Conservation (phyloP, 768 basidiomycete species). For the Boletus patriciae region DNA sequence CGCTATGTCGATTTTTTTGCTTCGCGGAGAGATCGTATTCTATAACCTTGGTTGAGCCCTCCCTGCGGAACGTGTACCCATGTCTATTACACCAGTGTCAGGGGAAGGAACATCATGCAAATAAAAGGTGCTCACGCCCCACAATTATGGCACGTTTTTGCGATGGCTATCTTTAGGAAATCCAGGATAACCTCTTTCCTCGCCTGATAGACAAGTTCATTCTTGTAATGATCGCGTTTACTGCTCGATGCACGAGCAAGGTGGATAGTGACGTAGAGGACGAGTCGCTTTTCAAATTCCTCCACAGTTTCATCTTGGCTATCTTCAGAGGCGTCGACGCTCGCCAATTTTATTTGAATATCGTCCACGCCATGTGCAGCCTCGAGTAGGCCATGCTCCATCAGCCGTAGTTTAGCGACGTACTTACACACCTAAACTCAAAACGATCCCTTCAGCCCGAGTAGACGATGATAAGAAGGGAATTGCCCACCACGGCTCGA, state of each 20-base stretch:
- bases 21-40: constrained; percentile 86
- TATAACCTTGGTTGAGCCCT: constrained; percentile 90
- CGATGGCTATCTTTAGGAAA: constrained; percentile 67
- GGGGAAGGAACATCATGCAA: neutral
- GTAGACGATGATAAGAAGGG: constrained; percentile 12
- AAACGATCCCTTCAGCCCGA: constrained; percentile 10
- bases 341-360: constrained; percentile 46
- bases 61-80: constrained; percentile 89
- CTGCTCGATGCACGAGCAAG: constrained; percentile 45
- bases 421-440: constrained; percentile 71
- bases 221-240: constrained; percentile 86
- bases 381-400: constrained; percentile 87
- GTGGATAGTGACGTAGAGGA: constrained; percentile 62
- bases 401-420: constrained; percentile 78
- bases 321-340: constrained; percentile 38
- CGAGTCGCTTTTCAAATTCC: constrained; percentile 61
- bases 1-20: constrained; percentile 62
- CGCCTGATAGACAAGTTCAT: constrained; percentile 81
- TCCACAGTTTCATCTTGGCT: constrained; percentile 57
- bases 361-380: constrained; percentile 78
- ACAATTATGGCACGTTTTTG: constrained; percentile 83
- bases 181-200: constrained; percentile 81
- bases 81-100: constrained; percentile 43
- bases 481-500: constrained; percentile 56
- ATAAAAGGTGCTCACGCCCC: constrained; percentile 60